phyloP scores from a whole-genome alignment of 2,329 filamentous ascomycete species.

The Paracamarosporium sp. region DNA sequence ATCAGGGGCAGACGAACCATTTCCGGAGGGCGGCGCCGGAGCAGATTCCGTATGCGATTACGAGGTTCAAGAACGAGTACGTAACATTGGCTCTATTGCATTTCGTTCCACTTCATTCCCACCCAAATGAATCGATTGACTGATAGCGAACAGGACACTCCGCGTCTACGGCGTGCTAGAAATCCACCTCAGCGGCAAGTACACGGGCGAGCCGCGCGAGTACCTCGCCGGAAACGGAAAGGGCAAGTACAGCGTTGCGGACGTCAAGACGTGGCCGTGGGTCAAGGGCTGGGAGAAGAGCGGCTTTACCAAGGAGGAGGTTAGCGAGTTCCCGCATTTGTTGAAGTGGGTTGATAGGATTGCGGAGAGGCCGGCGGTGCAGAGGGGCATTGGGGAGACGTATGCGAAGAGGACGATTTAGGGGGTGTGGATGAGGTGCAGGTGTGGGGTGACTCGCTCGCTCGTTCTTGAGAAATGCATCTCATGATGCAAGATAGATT shows the following conservation, averaged over 20 bases:
- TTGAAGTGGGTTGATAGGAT: slow-evolving; percentile 62
- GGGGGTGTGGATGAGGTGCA: too few relatives aligned
- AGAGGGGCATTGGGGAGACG: slow-evolving; percentile 48
- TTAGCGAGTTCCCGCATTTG: slow-evolving; percentile 59
- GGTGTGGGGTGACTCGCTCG: too few relatives aligned
- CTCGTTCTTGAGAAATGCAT: too few relatives aligned
- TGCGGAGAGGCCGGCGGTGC: slow-evolving; percentile 55
- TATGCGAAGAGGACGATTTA: slow-evolving; percentile 23
- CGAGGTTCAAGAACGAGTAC: slow-evolving; percentile 54
- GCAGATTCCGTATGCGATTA: slow-evolving; percentile 17
- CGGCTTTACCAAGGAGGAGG: slow-evolving; percentile 56
- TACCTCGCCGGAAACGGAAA: slow-evolving; percentile 60
- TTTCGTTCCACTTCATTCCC: too few relatives aligned
- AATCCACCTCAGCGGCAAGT: slow-evolving; percentile 60
- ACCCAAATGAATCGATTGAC: too few relatives aligned
- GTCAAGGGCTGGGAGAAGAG: slow-evolving; percentile 53
- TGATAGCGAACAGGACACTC: slow-evolving; percentile 45
- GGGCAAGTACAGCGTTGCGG: slow-evolving; percentile 62
- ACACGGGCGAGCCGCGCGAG: slow-evolving; percentile 56
- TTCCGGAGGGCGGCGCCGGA: slow-evolving; percentile 42
- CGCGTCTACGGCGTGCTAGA: slow-evolving; percentile 64
- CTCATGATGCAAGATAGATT: too few relatives aligned
- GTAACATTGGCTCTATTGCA: too few relatives aligned
- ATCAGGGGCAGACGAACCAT: slow-evolving; percentile 52
- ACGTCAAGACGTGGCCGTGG: slow-evolving; percentile 62